Base-by-base conservation (phyloP, 371 early-diverging fungal genomes). In the Mucor saturninus region DNA sequence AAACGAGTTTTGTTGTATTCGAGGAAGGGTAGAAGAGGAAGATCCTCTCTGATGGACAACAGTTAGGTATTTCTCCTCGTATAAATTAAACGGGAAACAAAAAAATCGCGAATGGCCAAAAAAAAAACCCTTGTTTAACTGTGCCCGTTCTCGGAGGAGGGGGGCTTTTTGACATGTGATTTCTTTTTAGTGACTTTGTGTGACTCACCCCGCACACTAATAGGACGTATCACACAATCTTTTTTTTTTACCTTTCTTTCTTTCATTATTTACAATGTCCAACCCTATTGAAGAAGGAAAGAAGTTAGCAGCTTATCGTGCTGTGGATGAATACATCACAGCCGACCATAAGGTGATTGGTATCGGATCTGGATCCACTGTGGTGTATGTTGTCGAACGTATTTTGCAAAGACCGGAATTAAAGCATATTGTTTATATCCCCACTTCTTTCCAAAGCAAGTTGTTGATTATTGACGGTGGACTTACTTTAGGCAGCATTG, bases 341-440 rank as follows among this genome's bases (percentile, higher is more conserved):
- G 72, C 85, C 1, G 67, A 75, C 0, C 83, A 86, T 46, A 83
- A 83, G 39, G 88, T 92, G 15, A 83, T 94, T 46, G 96, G 96
- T 46, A 89, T 96, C 38, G 96, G 95, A 3, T 93, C 93, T 48
- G 97, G 97, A 5, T 90, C 91, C 9, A 96, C 97, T 1, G 89
- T 96, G 5, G 91, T 95, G 5, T 92, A 91, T 70, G 93, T 90
- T 38, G 88, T 95, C 9, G 88, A 93, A 51, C 86, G 92, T 32
- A 86, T 95, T 53, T 71, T 84, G 5, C 85, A 93, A 78, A 77
- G 81, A 32, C 83, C 81, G 21, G 84, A 88, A 32, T 79, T 91
- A 14, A 65, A 75, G 42, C 71, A 88, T 40, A 73, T 83, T 29
- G 85, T 91, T 6, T 96, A 91, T 73, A 78, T 96, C n/a, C 95